Base-by-base conservation (phyloP, 106 monocot genomes). In the Triglochin maritima region DNA sequence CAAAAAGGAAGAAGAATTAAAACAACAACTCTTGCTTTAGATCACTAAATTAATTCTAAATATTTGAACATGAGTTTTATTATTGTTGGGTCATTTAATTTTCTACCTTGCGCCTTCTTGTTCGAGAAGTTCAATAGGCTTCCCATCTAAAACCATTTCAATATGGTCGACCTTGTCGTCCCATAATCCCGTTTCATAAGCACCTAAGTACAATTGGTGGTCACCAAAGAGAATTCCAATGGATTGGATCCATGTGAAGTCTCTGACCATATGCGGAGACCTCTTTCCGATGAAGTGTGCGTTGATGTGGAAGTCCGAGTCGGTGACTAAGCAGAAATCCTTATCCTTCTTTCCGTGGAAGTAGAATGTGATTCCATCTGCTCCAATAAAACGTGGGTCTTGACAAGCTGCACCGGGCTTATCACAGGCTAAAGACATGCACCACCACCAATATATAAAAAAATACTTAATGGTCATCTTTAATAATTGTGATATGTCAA, bases 221-320 rank as follows among this genome's bases (percentile, higher is more conserved):
- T 41, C n/a, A 48, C 74, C 72, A 69, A 78, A 78, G 54, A 82
- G 65, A 65, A 82, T 10, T n/a, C 65, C 73, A 46, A 85, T 58
- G 49, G 79, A 57, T 44, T 82, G 74, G 52, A 85, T 72, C 81
- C 84, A 88, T 2, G 81, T 84, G 87, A 79, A 84, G 74, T 87
- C 84, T 2, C 88, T 73, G 9, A 69, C 65, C 71, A 56, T 64
- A 56, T 7, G 12, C 56, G 79, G 12, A 29, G 44, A 50, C 0
- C 81, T 65, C 71, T 73, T 43, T 44, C 65, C 84, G 52, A 87
- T 84, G 84, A 87, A 87, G 71, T 82, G 88, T 6, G 72, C 84
- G 55, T 84, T 88, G 70, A 87, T 81, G 53, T 87, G 87, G 64
- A 87, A 68, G 66, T 79, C 17, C 46, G 66, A 3, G 52, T 87